phyloP scores from a whole-genome alignment of 2,329 filamentous ascomycete species.

The Atkinsonella texensis region DNA sequence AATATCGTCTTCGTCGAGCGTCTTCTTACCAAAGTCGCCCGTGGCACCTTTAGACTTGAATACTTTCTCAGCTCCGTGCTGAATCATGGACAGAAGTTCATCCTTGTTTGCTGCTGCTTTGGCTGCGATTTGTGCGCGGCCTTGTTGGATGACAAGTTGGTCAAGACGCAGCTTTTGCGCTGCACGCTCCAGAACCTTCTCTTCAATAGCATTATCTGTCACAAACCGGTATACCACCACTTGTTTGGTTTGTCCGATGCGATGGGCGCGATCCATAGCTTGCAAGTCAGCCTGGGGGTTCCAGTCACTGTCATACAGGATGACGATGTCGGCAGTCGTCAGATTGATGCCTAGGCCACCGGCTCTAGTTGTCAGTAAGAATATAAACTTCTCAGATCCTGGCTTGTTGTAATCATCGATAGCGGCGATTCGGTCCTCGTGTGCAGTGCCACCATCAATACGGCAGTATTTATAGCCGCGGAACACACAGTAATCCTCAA shows the following conservation, averaged over 20 bases:
- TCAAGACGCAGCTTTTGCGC: slow-evolving; percentile 94
- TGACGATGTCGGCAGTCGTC: slow-evolving; percentile 87
- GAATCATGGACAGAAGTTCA: slow-evolving; percentile 93
- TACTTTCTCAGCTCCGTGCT: slow-evolving; percentile 92
- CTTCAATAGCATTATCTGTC: slow-evolving; percentile 95
- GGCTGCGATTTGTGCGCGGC: slow-evolving; percentile 77
- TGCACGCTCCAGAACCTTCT: slow-evolving; percentile 92
- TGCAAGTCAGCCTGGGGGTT: slow-evolving; percentile 97
- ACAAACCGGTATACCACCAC: slow-evolving; percentile 94
- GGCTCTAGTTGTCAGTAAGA: slow-evolving; percentile 87
- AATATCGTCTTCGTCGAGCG: slow-evolving; percentile 78
- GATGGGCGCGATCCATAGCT: slow-evolving; percentile 96
- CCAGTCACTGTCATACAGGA: slow-evolving; percentile 97
- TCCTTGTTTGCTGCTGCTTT: slow-evolving; percentile 94
- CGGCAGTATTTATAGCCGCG: slow-evolving; percentile 90
- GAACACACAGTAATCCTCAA: slow-evolving; percentile 98
- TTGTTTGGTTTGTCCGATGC: slow-evolving; percentile 97
- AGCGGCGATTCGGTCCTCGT: slow-evolving; percentile 92
- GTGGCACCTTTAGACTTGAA: slow-evolving; percentile 64
- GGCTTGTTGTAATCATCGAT: slow-evolving; percentile 99
- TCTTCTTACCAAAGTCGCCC: slow-evolving; percentile 46
- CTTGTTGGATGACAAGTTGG: slow-evolving; percentile 96
- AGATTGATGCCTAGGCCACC: slow-evolving; percentile 95
- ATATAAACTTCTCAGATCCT: slow-evolving; percentile 91
- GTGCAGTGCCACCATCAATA: slow-evolving; percentile 91